Percentiles rank a stretch among this genome's conserved stretches.
Evolutionary conservation across 179 eudicot species (phyloP).

Genomic region (Beta lomatogona): DNA sequence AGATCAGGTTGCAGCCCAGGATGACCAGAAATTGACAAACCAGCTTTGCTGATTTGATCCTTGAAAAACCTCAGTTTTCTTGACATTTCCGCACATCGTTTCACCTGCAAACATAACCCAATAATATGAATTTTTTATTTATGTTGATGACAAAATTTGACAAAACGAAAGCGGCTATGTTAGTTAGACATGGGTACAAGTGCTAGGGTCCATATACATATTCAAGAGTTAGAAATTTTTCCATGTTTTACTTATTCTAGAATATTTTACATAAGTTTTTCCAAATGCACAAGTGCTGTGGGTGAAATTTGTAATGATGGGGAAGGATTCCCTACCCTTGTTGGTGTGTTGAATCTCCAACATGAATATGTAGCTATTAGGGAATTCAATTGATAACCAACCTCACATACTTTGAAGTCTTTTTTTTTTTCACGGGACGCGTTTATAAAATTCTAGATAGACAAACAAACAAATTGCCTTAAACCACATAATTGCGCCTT

Average conservation of each 20-base stretch:
- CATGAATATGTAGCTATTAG: neutral
- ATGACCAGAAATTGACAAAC: constrained; percentile 52
- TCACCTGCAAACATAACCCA: constrained; percentile 54
- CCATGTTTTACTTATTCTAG: neutral
- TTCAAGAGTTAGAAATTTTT: neutral
- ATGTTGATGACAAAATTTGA: constrained; percentile 1
- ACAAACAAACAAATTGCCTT: too few relatives aligned
- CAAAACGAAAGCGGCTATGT: neutral
- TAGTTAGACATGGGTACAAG: neutral
- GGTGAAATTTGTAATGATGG: too few relatives aligned
- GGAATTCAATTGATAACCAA: too few relatives aligned
- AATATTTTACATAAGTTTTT: neutral
- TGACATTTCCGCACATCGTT: constrained; percentile 96
- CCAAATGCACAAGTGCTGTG: too few relatives aligned
- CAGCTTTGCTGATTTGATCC: constrained; percentile 91
- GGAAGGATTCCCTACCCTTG: too few relatives aligned
- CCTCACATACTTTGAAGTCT: too few relatives aligned
- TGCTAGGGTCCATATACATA: neutral
- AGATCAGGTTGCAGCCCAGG: constrained; percentile 67
- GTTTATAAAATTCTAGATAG: neutral
- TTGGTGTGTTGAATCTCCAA: neutral
- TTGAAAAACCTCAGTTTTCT: constrained; percentile 87
- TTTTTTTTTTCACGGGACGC: too few relatives aligned
- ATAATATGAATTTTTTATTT: constrained; percentile 1
- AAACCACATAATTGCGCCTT: too few relatives aligned